Evolutionary conservation across 345 rosid genomes (phyloP), one percentile per base, ranked within the genome.

Genomic region (Leavenworthia alabamica): DNA sequence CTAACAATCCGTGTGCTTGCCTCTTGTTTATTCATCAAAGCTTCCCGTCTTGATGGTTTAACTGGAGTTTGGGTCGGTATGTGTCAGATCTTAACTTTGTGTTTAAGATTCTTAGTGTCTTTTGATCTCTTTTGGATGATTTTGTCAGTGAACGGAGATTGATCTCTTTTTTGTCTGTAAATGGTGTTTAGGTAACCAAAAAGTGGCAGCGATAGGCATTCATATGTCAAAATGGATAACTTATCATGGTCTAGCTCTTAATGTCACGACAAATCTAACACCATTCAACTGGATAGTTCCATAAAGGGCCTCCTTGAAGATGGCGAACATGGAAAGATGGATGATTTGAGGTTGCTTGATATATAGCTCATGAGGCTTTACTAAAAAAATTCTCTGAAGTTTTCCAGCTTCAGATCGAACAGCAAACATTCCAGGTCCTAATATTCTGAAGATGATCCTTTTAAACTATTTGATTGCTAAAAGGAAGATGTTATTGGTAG

Each of bases 31-130:
- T 79, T 83, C 3, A 79, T 92, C 63, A 71, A 72, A 68, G 93
- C 93, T 71, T 86, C 95, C 6, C 82, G 88, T 45, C 12, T 78
- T 36, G 83, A 82, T 46, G 93, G 93, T 62, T 71, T 92, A 44
- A 89, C 95, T 29, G 98, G 98, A 13, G 93, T 89, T 69, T 92
- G 95, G 96, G 78, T 80, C 32, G 93, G 98, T 86, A 78, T 71
- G 77, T 60, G 55, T 33, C 51, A 16, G 5, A 33, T 52, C 24
- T 33, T 13, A 13, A 3, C 20, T 14, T 49, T 37, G 20, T 27
- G 27, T 4, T 55, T 5, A 13, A 40, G 31, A 13, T 12, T 16
- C 14, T 28, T 41, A n/a, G n/a, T 33, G 13, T 44, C 41, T 22
- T 28, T 49, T 22, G 37, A 6, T 42, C 32, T 23, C 17, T 20